phyloP scores from a whole-genome alignment of 441 rosid species.

The Pelargonium australe region DNA sequence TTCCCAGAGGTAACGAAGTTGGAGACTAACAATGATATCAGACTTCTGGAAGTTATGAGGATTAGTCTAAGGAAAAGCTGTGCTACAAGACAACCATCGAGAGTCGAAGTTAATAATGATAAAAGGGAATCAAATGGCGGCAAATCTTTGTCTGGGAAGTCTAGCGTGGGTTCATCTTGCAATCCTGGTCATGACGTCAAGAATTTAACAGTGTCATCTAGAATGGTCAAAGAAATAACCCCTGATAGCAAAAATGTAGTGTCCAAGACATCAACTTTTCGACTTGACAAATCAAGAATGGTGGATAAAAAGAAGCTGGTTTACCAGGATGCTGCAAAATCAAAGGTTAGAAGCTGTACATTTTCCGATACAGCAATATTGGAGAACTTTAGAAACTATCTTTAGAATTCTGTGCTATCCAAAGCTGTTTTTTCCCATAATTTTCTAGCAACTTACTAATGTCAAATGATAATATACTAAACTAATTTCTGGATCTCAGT shows the following conservation, averaged over 20 bases:
- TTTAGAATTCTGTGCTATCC: background rate
- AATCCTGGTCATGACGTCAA: constrained; percentile 18
- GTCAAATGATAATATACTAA: background rate
- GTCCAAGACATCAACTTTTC: constrained; percentile 23
- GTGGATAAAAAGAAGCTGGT: constrained; percentile 20
- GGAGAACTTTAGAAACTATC: background rate
- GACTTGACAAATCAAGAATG: constrained; percentile 22
- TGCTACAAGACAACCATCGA: constrained; percentile 45
- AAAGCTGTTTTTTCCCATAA: background rate
- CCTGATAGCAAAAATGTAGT: constrained; percentile 33
- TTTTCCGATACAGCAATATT: background rate
- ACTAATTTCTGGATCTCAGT: background rate
- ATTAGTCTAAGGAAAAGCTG: constrained; percentile 44
- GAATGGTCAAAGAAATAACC: constrained; percentile 28
- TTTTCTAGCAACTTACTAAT: background rate
- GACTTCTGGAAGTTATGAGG: constrained; percentile 35
- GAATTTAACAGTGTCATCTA: constrained; percentile 17
- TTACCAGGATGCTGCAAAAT: constrained; percentile 24
- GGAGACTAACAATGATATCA: constrained; percentile 19
- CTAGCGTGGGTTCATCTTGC: constrained; percentile 50
- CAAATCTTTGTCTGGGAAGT: constrained; percentile 44
- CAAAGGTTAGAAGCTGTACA: constrained; percentile 30
- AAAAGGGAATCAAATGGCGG: constrained; percentile 22
- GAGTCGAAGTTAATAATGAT: constrained; percentile 23
- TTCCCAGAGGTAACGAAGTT: constrained; percentile 26